Percentiles rank a stretch among this genome's conserved stretches.
phyloP scores from a whole-genome alignment of 2,329 filamentous ascomycete species.

The Clonostachys chloroleuca region DNA sequence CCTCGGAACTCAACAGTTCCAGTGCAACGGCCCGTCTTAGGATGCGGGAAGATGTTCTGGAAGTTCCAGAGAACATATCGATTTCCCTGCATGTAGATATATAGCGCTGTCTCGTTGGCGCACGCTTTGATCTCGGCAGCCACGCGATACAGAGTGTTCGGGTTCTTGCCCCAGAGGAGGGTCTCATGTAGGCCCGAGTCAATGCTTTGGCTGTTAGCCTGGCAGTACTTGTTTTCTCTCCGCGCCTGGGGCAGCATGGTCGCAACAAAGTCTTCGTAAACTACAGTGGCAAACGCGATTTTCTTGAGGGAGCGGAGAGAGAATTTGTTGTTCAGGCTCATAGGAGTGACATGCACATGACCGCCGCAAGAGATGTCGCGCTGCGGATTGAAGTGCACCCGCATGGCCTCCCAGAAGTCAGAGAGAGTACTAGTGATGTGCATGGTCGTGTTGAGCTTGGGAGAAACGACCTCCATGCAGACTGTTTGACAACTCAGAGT shows the following conservation, averaged over 20 bases:
- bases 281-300: slow-evolving; percentile 27
- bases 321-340: slow-evolving; percentile 24
- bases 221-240: slow-evolving; percentile 28
- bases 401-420: slow-evolving; percentile 35
- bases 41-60: slow-evolving; percentile 28
- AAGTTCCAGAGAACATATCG: slow-evolving; percentile 35
- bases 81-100: slow-evolving; percentile 29
- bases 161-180: slow-evolving; percentile 18
- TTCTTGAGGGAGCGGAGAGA: slow-evolving; percentile 24
- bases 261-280: slow-evolving; percentile 26
- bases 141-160: slow-evolving; percentile 14
- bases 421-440: slow-evolving; percentile 22
- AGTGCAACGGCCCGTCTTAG: slow-evolving; percentile 27
- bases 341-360: slow-evolving; percentile 32
- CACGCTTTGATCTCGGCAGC: slow-evolving; percentile 18
- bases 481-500: slow-evolving; percentile 13
- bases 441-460: slow-evolving; percentile 26
- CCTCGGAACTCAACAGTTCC: slow-evolving; percentile 32
- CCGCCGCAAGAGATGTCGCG: slow-evolving; percentile 27
- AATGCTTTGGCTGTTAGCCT: slow-evolving; percentile 20
- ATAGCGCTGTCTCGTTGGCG: slow-evolving; percentile 20
- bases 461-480: slow-evolving; percentile 35
- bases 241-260: slow-evolving; percentile 22
- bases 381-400: slow-evolving; percentile 30
- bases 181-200: slow-evolving; percentile 20